Evolutionary conservation across 2,329 filamentous ascomycete genomes (phyloP).

Genomic region (Drechslerella coelobrocha): DNA sequence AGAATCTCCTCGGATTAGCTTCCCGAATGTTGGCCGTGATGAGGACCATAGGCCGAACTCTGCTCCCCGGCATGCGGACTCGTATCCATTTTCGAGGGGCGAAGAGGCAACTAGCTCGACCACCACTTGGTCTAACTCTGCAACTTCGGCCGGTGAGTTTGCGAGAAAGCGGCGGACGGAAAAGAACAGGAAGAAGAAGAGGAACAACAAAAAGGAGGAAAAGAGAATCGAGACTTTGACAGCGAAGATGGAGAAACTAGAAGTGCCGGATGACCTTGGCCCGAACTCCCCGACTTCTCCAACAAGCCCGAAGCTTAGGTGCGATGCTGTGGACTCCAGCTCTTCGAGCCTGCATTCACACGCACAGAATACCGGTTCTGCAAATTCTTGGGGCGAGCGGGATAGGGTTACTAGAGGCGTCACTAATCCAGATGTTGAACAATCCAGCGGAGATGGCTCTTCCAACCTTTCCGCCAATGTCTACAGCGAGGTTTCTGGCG

Average conservation of each 20-base stretch:
- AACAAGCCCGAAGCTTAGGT: conserved; percentile 10
- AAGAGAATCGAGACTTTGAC: conserved; percentile 5
- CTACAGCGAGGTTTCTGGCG: conserved; percentile 11
- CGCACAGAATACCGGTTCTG: background rate
- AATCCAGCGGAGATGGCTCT: conserved; percentile 14
- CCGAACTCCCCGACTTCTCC: conserved; percentile 28
- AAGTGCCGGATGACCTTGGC: background rate
- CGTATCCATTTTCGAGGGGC: conserved; percentile 27
- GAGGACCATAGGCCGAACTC: background rate
- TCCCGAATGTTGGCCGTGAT: conserved; percentile 13
- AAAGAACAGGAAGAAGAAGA: conserved; percentile 1
- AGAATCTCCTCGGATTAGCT: background rate
- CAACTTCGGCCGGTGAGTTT: conserved; percentile 38
- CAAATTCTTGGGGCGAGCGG: conserved; percentile 3
- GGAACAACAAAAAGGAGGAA: conserved; percentile 1
- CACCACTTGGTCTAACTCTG: conserved; percentile 43
- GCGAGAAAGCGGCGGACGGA: conserved; percentile 13
- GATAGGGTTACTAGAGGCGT: conserved; percentile 2
- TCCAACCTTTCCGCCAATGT: conserved; percentile 3
- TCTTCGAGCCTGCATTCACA: conserved; percentile 8
- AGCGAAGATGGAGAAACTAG: background rate
- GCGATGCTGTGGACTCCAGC: background rate
- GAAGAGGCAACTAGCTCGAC: conserved; percentile 31
- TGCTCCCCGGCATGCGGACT: conserved; percentile 14
- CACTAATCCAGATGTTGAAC: conserved; percentile 8